Evolutionary conservation across 2,329 filamentous ascomycete genomes (phyloP), one percentile per base, ranked within the genome.

Genomic region (Xylaria sp.): DNA sequence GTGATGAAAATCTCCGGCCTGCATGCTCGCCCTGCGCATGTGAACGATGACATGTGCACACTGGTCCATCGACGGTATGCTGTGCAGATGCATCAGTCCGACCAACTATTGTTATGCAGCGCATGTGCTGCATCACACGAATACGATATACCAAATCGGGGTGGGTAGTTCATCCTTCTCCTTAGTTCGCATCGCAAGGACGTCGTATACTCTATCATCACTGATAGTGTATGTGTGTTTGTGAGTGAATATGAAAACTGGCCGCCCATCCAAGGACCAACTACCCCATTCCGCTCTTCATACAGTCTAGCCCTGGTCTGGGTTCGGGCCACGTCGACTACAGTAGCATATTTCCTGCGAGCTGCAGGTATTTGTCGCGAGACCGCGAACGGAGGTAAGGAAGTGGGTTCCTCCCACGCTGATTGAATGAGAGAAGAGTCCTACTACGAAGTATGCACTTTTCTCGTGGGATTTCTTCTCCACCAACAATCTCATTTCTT

Each of bases 371-470:
- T 67, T 58, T 64, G 62, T 68, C 39, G 65, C 65, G 46, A 68
- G 60, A 58, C 62, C 64, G 62, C 58, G 61, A 68, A 62, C 66
- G 68, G 68, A 68, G 62, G 68, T 66, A 31, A 70, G 58, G 41
- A 63, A 52, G 66, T 71, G 68, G 66, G 41, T 71, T 71, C 68
- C 62, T 65, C 66, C 57, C 62, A 66, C 62, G 59, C 52, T 41
- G 51, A 59, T 33, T 58, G 51, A 62, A 48, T 43, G 54, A 18
- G 39, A 62, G 28, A 56, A 48, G 12, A 63, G 54, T 62, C 51
- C 51, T 68, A 64, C 33, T 39, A 23, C 54, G 31, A 15, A 15
- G 20, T 28, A 51, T 13, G 8, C 13, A 25, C 48, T 28, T 15
- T 46, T n/a, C 49, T 31, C 25, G n/a, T 62, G 54, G 51, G 62